phyloP scores from a whole-genome alignment of 1,139 yeast species.

The Diutina scorzettiae region DNA sequence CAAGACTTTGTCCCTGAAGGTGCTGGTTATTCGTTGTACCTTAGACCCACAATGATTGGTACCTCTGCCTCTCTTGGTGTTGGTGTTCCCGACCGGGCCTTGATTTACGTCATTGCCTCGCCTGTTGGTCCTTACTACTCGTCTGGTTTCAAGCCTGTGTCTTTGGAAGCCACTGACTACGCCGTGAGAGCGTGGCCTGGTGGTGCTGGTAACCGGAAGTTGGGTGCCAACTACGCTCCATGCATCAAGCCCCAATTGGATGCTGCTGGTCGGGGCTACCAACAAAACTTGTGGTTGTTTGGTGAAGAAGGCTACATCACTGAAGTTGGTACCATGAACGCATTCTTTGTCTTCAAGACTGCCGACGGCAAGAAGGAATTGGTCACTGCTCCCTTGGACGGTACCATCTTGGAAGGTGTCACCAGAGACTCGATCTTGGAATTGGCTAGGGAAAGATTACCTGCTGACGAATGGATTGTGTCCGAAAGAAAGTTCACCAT shows the following conservation, averaged over 20 bases:
- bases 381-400: constrained; percentile 93
- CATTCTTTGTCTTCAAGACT: constrained; percentile 66
- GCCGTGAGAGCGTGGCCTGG: constrained; percentile 99
- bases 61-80: constrained; percentile 84
- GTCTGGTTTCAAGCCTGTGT: constrained; percentile 89
- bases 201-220: constrained; percentile 89
- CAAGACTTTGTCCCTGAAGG: constrained; percentile 69
- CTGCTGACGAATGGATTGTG: constrained; percentile 64
- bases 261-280: constrained; percentile 84
- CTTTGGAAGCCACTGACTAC: constrained; percentile 85
- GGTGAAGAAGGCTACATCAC: constrained; percentile 85
- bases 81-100: constrained; percentile 64
- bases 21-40: constrained; percentile 79
- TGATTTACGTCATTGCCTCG: constrained; percentile 75
- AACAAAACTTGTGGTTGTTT: constrained; percentile 92
- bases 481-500: constrained; percentile 78
- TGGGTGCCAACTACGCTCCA: constrained; percentile 97
- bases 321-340: constrained; percentile 98
- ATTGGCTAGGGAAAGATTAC: constrained; percentile 63
- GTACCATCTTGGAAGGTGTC: constrained; percentile 93
- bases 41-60: constrained; percentile 92
- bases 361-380: constrained; percentile 78
- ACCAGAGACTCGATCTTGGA: constrained; percentile 82
- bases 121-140: constrained; percentile 93
- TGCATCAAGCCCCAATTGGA: constrained; percentile 79